Percentiles rank a stretch among this genome's conserved stretches.
These are phyloP conservation scores for Eimeria falciformis DNA, from an alignment of 169 alveolate genomes.

Conservation along the genomic window DNA sequence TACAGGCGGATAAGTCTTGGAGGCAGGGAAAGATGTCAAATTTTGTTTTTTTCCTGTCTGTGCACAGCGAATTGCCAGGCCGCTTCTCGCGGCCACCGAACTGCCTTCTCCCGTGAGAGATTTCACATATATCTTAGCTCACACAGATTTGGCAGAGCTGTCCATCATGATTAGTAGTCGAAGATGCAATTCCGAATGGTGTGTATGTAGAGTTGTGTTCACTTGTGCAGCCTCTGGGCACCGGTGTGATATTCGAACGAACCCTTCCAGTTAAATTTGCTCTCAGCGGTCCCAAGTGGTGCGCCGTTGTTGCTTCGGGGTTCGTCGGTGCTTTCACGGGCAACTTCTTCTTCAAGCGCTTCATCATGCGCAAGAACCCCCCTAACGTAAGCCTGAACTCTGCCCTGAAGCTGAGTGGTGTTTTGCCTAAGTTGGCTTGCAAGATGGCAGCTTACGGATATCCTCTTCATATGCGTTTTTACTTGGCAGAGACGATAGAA, in stretches of 20 bases:
- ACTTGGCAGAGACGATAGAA: neutral
- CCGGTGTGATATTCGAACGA: conserved; percentile 74
- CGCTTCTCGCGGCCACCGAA: conserved; percentile 51
- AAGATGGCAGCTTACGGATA: neutral
- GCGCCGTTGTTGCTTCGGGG: conserved; percentile 56
- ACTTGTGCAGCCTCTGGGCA: conserved; percentile 75
- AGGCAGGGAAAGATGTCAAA: neutral
- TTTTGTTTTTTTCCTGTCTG: neutral
- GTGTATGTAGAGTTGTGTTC: neutral
- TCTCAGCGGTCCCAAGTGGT: conserved; percentile 77
- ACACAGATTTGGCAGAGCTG: neutral
- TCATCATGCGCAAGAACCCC: conserved; percentile 71
- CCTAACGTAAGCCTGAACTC: conserved; percentile 66
- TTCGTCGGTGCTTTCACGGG: conserved; percentile 75
- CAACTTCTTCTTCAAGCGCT: conserved; percentile 71
- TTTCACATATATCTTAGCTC: neutral
- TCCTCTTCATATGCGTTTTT: neutral
- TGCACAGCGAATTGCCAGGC: conserved; percentile 47
- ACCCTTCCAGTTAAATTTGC: conserved; percentile 71
- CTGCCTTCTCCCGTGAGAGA: conserved; percentile 48
- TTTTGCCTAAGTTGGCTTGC: too few species aligned
- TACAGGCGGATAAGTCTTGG: too few species aligned
- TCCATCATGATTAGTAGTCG: neutral
- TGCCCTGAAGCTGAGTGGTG: neutral
- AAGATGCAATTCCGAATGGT: neutral